Conservation (phyloP, 805 yeast species). For the Saturnispora kantuleensis region DNA sequence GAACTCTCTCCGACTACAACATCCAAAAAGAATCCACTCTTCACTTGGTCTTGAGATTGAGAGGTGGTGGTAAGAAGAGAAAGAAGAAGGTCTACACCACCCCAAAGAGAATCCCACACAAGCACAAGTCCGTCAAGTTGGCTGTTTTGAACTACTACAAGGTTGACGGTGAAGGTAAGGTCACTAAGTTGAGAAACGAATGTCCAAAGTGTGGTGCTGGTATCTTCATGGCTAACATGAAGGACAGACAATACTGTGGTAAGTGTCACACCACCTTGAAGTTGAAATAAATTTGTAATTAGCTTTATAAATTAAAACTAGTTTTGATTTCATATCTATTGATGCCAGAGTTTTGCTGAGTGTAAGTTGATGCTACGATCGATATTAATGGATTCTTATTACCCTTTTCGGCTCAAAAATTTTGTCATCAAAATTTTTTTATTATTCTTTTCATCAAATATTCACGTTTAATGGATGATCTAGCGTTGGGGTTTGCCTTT, state of each 20-base stretch:
- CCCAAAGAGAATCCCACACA: constrained; percentile 99
- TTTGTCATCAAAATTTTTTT: neutral
- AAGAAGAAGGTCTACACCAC: constrained; percentile 99
- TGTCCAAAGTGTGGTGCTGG: constrained; percentile 98
- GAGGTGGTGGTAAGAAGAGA: constrained; percentile 99
- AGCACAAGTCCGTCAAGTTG: constrained; percentile 98
- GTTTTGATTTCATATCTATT: neutral
- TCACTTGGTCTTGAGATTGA: constrained; percentile 92
- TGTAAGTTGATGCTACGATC: neutral
- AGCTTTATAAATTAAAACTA: neutral
- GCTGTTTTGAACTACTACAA: constrained; percentile 99
- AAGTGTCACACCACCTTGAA: constrained; percentile 95
- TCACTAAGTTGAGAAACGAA: constrained; percentile 97
- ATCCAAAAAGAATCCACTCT: constrained; percentile 96
- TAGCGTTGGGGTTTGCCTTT: constrained; percentile 1
- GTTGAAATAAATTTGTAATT: constrained; percentile 24
- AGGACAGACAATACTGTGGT: constrained; percentile 99
- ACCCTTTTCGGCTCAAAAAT: too few species aligned
- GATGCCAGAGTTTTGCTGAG: too few species aligned
- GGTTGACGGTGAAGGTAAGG: constrained; percentile 97
- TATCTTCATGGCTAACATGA: constrained; percentile 99
- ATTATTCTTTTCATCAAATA: neutral
- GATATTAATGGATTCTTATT: neutral
- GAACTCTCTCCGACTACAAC: constrained; percentile 96
- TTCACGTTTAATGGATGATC: neutral